Conservation (phyloP, 2,329 filamentous ascomycete genomes). For the Drechslerella coelobrocha region DNA sequence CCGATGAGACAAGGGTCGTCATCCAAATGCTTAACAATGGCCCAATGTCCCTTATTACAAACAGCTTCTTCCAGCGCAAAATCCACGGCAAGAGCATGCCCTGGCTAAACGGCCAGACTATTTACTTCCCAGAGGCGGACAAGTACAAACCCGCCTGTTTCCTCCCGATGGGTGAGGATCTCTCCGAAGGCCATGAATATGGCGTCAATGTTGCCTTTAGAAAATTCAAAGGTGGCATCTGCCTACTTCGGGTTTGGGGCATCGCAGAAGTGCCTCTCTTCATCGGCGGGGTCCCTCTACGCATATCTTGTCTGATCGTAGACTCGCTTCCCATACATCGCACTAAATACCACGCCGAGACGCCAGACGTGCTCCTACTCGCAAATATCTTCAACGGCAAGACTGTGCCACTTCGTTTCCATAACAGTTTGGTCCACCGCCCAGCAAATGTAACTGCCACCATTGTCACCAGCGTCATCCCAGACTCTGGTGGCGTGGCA, state of each 20-base stretch:
- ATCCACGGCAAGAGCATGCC: conserved; percentile 36
- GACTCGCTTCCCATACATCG: conserved; percentile 28
- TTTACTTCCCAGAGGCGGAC: conserved; percentile 30
- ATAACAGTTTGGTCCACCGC: conserved; percentile 4
- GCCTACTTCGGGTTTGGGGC: conserved; percentile 19
- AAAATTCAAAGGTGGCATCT: conserved; percentile 14
- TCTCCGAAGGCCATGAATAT: conserved; percentile 3
- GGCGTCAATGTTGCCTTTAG: conserved; percentile 26
- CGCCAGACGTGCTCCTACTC: conserved; percentile 29
- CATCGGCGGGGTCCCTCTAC: conserved; percentile 41
- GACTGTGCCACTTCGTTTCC: conserved; percentile 24
- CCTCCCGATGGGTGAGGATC: conserved; percentile 16
- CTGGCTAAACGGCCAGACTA: conserved; percentile 43
- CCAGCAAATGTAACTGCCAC: neutral
- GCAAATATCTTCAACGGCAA: conserved; percentile 29
- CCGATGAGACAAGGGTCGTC: conserved; percentile 19
- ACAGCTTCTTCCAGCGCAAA: conserved; percentile 22
- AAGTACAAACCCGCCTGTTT: conserved; percentile 33
- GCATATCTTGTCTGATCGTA: conserved; percentile 36
- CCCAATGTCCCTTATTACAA: conserved; percentile 19
- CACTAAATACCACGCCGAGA: conserved; percentile 1
- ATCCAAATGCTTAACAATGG: conserved; percentile 29
- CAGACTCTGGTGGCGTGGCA: conserved; percentile 31
- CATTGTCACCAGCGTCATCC: conserved; percentile 22
- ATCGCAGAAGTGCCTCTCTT: conserved; percentile 41